A percentile compares a stretch with the other conserved stretches of the same genome.
These are phyloP conservation scores for Cydonia oblonga DNA, from an alignment of 331 rosid species.

Conservation along the genomic window DNA sequence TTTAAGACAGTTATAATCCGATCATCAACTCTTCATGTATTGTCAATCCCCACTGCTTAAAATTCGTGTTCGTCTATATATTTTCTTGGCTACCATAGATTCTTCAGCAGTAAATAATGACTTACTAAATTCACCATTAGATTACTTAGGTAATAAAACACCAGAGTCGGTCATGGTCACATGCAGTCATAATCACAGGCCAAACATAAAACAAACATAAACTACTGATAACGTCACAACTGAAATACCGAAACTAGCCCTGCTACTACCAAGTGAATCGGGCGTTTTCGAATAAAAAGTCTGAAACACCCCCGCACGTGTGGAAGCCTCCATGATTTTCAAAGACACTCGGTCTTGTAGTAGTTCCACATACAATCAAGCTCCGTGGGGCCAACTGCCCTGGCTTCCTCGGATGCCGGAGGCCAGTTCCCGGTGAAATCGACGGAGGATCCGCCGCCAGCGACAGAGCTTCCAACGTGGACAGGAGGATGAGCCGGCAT, in stretches of 20 bases:
- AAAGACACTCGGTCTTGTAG: slow-evolving; percentile 10
- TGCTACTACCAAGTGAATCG: neutral
- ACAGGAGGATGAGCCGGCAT: slow-evolving; percentile 9
- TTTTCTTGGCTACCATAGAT: neutral
- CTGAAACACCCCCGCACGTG: neutral
- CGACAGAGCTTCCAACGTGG: neutral
- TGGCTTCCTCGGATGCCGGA: slow-evolving; percentile 22
- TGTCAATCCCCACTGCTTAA: too few relatives aligned
- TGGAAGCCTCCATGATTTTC: neutral
- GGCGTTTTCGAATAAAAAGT: neutral
- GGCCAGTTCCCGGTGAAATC: slow-evolving; percentile 27
- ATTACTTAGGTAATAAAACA: neutral
- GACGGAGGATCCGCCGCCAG: neutral
- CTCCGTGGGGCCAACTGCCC: slow-evolving; percentile 35
- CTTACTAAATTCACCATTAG: neutral
- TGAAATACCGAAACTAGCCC: neutral
- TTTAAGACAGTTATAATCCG: too few relatives aligned
- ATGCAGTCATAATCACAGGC: neutral
- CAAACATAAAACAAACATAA: neutral
- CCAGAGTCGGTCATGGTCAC: neutral
- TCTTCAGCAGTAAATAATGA: neutral
- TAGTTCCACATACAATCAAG: slow-evolving; percentile 86
- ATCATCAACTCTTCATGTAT: too few relatives aligned
- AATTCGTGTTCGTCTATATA: too few relatives aligned
- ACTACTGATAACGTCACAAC: neutral